Evolutionary conservation across 2,329 filamentous ascomycete genomes (phyloP).

Genomic region (Cytospora leucostoma): DNA sequence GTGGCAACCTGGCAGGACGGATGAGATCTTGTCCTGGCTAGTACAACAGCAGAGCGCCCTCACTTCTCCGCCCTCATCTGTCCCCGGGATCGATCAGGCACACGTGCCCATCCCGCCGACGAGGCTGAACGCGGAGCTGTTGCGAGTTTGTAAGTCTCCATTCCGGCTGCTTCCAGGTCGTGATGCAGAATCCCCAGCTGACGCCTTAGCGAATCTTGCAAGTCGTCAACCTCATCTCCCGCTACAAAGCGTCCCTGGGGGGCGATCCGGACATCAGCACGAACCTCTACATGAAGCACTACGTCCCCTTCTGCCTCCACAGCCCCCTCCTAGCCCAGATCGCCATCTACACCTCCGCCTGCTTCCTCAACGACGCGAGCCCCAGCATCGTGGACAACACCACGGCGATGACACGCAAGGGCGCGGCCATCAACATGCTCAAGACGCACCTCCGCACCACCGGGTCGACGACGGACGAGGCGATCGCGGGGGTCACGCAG

Average conservation of each 20-base stretch:
- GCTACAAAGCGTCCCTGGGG: constrained; percentile 54
- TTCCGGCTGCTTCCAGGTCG: background rate
- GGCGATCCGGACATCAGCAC: constrained; percentile 45
- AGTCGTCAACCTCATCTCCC: constrained; percentile 52
- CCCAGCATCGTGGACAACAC: constrained; percentile 43
- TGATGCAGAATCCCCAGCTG: background rate
- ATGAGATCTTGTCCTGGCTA: constrained; percentile 31
- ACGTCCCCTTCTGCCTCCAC: constrained; percentile 50
- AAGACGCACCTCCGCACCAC: constrained; percentile 48
- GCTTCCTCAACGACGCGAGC: constrained; percentile 53
- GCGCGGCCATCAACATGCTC: constrained; percentile 46
- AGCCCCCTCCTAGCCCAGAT: constrained; percentile 52
- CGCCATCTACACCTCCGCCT: constrained; percentile 52
- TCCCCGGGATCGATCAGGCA: constrained; percentile 38
- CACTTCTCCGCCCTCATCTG: background rate
- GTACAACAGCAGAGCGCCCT: constrained; percentile 33
- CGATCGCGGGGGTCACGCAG: constrained; percentile 51
- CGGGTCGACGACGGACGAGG: constrained; percentile 45
- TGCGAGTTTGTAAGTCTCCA: constrained; percentile 47
- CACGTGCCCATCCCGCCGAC: constrained; percentile 46
- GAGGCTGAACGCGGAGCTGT: constrained; percentile 49
- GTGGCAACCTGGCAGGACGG: constrained; percentile 23
- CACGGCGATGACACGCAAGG: constrained; percentile 46
- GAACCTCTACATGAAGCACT: constrained; percentile 50
- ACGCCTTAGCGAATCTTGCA: background rate